Evolutionary conservation across 306 rosid species (phyloP).

Genomic region (Ziziphus jujuba): DNA sequence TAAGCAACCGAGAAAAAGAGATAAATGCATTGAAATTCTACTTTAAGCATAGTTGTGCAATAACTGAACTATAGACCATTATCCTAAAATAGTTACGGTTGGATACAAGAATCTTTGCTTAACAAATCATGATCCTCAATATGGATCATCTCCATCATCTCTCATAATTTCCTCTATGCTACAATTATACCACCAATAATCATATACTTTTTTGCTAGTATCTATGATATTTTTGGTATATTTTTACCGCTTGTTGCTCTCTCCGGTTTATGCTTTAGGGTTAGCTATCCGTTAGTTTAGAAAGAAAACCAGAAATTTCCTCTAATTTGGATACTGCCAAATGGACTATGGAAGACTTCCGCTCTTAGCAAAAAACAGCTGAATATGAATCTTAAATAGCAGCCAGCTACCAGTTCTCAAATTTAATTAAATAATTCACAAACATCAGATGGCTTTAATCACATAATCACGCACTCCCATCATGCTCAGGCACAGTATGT

Average conservation of each 20-base stretch:
- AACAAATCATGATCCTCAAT: too few species aligned
- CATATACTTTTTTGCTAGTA: too few species aligned
- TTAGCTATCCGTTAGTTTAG: background rate
- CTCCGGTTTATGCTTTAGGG: background rate
- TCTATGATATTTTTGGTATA: too few species aligned
- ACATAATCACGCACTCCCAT: background rate
- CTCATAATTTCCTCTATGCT: too few species aligned
- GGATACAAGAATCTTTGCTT: too few species aligned
- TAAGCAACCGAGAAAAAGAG: background rate
- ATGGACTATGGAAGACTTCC: background rate
- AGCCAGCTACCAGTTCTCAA: background rate
- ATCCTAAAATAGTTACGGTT: background rate
- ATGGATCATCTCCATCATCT: too few species aligned
- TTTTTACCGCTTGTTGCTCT: too few species aligned
- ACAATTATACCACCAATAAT: too few species aligned
- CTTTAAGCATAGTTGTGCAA: background rate
- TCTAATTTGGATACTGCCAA: background rate
- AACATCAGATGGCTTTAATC: background rate
- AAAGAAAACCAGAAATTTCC: too few species aligned
- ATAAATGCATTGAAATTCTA: slow-evolving; percentile 7
- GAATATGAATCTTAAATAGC: background rate
- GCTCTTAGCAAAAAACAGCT: background rate
- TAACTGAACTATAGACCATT: too few species aligned
- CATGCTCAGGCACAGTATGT: slow-evolving; percentile 13
- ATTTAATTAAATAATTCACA: background rate